A percentile compares a stretch with the other conserved stretches of the same genome.
These are phyloP conservation scores for Acanthamoeba lenticulata DNA, from an alignment of 208 protist genomes.

Conservation along the genomic window DNA sequence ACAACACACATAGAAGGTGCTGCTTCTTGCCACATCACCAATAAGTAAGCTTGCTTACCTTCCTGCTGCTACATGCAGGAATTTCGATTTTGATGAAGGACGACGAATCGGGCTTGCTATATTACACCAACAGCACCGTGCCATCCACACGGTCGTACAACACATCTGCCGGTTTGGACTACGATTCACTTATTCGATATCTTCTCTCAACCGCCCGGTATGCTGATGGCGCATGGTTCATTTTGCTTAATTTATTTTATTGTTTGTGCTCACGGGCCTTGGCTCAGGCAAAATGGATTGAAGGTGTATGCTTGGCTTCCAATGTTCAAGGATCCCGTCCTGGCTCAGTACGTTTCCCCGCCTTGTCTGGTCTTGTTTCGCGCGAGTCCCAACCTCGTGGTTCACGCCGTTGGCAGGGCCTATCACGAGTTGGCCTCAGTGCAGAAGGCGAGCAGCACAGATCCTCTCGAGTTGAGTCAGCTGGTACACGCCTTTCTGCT, in stretches of 20 bases:
- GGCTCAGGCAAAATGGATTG: background rate
- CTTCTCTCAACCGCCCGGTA: background rate
- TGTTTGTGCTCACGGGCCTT: background rate
- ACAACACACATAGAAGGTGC: background rate
- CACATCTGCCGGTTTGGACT: background rate
- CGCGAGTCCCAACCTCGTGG: background rate
- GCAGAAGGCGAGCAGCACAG: background rate
- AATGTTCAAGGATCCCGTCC: constrained; percentile 39
- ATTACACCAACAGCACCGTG: background rate
- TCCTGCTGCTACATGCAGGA: background rate
- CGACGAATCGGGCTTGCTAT: background rate
- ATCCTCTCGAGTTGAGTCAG: background rate
- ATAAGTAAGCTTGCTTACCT: background rate
- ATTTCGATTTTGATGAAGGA: constrained; percentile 16
- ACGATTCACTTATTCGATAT: background rate
- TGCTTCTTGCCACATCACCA: background rate
- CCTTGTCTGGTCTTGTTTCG: background rate
- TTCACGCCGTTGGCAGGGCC: background rate
- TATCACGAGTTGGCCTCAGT: background rate
- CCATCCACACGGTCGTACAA: background rate
- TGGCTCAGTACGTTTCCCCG: background rate
- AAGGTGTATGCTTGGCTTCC: constrained; percentile 35
- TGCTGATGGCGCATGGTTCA: background rate
- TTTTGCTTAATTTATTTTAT: background rate
- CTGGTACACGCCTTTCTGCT: background rate